Conservation (phyloP, 2,329 filamentous ascomycete species). For the Alternaria conjuncta region DNA sequence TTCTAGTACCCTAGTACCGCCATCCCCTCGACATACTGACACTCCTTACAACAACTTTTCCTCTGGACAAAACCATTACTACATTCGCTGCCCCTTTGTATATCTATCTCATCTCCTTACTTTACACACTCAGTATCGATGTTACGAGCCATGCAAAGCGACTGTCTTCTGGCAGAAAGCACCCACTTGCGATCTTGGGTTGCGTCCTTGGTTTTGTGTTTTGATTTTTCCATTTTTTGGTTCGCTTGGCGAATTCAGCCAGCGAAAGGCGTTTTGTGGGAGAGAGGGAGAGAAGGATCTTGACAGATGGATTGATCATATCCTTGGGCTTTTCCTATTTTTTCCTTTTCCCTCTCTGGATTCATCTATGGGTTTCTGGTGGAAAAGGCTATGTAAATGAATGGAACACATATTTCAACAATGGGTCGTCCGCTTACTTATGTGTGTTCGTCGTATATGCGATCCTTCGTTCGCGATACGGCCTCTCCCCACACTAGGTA, state of each 20-base stretch:
- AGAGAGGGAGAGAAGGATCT: neutral
- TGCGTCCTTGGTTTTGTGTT: conserved; percentile 2
- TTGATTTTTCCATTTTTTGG: conserved; percentile 1
- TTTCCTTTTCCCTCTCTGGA: neutral
- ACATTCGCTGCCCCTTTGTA: conserved; percentile 19
- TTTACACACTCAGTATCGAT: conserved; percentile 12
- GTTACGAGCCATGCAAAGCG: conserved; percentile 22
- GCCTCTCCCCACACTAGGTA: neutral
- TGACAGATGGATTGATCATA: neutral
- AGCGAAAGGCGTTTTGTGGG: conserved; percentile 3
- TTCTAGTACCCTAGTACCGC: conserved; percentile 36
- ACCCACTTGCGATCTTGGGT: conserved; percentile 2
- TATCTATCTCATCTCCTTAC: conserved; percentile 14
- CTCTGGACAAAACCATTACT: neutral
- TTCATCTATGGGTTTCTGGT: neutral
- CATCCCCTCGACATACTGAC: conserved; percentile 25
- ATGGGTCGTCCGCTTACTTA: neutral
- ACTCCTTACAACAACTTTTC: conserved; percentile 10
- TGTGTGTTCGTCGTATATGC: neutral
- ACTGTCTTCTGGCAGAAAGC: conserved; percentile 10
- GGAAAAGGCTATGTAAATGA: conserved; percentile 13
- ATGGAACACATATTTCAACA: conserved; percentile 8
- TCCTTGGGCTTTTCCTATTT: neutral
- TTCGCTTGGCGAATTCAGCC: conserved; percentile 5
- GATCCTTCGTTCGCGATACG: neutral